A percentile compares a stretch with the other conserved stretches of the same genome.
Evolutionary conservation across 768 basidiomycete genomes (phyloP).

Genomic region (Xanthoconium purpureum): DNA sequence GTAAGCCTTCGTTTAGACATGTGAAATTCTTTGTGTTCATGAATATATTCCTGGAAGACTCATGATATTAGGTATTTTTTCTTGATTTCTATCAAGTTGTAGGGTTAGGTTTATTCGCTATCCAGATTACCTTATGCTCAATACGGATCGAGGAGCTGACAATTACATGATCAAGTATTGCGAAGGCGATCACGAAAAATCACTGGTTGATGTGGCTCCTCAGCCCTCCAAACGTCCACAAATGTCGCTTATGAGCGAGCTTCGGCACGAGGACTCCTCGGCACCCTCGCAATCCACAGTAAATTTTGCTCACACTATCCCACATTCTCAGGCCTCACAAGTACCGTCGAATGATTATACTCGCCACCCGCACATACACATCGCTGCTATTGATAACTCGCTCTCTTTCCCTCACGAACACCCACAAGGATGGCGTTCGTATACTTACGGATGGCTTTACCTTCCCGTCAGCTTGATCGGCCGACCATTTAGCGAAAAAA

Average conservation of each 20-base stretch:
- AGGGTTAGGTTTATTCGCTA: neutral
- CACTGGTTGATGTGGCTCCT: constrained; percentile 76
- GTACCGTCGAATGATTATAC: constrained; percentile 42
- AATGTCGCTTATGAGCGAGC: constrained; percentile 73
- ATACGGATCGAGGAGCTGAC: constrained; percentile 83
- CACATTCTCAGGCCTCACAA: constrained; percentile 35
- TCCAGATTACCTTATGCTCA: constrained; percentile 86
- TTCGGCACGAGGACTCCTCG: constrained; percentile 47
- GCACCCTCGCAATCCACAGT: constrained; percentile 38
- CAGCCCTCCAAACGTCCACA: constrained; percentile 61
- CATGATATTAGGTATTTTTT: constrained; percentile 68
- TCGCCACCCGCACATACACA: constrained; percentile 77
- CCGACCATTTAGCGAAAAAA: constrained; percentile 79
- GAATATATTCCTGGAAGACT: constrained; percentile 45
- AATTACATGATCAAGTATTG: constrained; percentile 94
- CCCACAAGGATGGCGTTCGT: constrained; percentile 75
- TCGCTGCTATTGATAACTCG: constrained; percentile 92
- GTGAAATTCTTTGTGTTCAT: constrained; percentile 7
- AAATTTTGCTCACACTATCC: constrained; percentile 38
- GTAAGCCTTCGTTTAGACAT: constrained; percentile 37
- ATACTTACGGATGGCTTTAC: constrained; percentile 87
- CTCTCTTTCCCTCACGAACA: constrained; percentile 91
- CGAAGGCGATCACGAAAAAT: constrained; percentile 74
- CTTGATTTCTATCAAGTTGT: neutral
- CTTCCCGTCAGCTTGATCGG: constrained; percentile 84